phyloP scores from a whole-genome alignment of 352 stramenopile species.

The Achlya hypogyna region DNA sequence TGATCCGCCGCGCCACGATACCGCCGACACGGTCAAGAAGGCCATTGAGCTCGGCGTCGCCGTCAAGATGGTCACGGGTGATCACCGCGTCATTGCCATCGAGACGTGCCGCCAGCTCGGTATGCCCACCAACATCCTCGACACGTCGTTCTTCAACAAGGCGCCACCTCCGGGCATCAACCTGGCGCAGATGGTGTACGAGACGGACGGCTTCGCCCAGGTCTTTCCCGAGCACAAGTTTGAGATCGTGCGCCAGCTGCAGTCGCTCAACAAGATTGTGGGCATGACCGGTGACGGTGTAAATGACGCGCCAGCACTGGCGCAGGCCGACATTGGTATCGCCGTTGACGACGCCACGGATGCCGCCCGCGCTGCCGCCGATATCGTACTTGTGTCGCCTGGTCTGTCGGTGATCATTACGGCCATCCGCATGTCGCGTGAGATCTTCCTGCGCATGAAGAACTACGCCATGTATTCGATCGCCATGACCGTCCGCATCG shows the following conservation, averaged over 20 bases:
- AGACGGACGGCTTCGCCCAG: slow-evolving; percentile 89
- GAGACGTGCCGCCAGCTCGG: slow-evolving; percentile 86
- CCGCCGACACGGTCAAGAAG: slow-evolving; percentile 84
- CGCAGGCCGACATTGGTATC: slow-evolving; percentile 87
- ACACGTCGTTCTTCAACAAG: slow-evolving; percentile 72
- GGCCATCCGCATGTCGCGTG: slow-evolving; percentile 49
- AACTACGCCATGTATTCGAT: slow-evolving; percentile 71
- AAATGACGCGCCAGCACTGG: slow-evolving; percentile 86
- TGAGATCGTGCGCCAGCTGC: slow-evolving; percentile 83
- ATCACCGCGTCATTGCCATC: slow-evolving; percentile 88
- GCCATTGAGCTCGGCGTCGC: slow-evolving; percentile 84
- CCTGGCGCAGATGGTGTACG: slow-evolving; percentile 78
- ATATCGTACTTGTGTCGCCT: slow-evolving; percentile 69
- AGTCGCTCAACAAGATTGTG: slow-evolving; percentile 75
- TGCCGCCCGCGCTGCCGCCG: slow-evolving; percentile 78
- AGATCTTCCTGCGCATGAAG: slow-evolving; percentile 90
- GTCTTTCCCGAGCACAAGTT: slow-evolving; percentile 91
- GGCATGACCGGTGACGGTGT: slow-evolving; percentile 85
- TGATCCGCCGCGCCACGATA: slow-evolving; percentile 90
- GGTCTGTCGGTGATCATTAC: slow-evolving; percentile 44
- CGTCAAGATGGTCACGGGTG: slow-evolving; percentile 95
- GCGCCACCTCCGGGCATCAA: slow-evolving; percentile 49
- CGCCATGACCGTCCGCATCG: slow-evolving; percentile 39
- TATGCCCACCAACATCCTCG: slow-evolving; percentile 81
- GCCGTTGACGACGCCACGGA: slow-evolving; percentile 84